Evolutionary conservation across 139 green algal species (phyloP).

Genomic region (Chlamydomonas schloesseri): DNA sequence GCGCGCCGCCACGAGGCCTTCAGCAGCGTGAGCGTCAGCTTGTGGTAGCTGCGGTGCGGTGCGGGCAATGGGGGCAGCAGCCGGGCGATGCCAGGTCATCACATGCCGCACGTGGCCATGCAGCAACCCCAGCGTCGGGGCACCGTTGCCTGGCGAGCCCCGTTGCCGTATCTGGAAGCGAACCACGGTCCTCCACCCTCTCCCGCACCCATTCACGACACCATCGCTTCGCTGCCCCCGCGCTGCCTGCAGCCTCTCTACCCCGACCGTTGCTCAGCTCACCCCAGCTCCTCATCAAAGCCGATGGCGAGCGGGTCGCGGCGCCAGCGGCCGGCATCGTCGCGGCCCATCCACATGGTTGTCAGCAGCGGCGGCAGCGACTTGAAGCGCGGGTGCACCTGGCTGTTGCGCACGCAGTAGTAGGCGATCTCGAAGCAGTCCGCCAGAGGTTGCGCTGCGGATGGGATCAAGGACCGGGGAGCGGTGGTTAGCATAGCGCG

Average conservation of each 20-base stretch:
- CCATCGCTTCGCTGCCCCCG: too few species aligned
- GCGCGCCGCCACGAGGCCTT: conserved; percentile 66
- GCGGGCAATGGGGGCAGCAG: not conserved
- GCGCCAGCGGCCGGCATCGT: conserved; percentile 39
- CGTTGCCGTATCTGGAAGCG: too few species aligned
- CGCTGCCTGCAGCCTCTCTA: too few species aligned
- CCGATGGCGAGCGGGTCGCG: conserved; percentile 51
- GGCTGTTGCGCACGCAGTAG: conserved; percentile 67
- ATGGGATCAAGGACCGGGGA: too few species aligned
- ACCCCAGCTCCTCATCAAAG: conserved; percentile 67
- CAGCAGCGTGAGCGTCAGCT: conserved; percentile 68
- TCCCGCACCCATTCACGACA: too few species aligned
- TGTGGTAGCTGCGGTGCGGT: conserved; percentile 54
- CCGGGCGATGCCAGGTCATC: too few species aligned
- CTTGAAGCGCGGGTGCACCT: conserved; percentile 57
- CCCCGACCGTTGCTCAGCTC: too few species aligned
- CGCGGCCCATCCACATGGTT: conserved; percentile 58
- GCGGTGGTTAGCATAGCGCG: too few species aligned
- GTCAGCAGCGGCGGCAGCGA: conserved; percentile 62
- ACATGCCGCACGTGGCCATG: too few species aligned
- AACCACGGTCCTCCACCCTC: too few species aligned
- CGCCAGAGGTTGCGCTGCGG: conserved; percentile 46
- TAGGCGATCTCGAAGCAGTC: conserved; percentile 73
- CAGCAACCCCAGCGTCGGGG: too few species aligned
- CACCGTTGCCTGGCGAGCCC: too few species aligned